Conservation (phyloP, 2,329 filamentous ascomycete species). For the Alternaria sp. region DNA sequence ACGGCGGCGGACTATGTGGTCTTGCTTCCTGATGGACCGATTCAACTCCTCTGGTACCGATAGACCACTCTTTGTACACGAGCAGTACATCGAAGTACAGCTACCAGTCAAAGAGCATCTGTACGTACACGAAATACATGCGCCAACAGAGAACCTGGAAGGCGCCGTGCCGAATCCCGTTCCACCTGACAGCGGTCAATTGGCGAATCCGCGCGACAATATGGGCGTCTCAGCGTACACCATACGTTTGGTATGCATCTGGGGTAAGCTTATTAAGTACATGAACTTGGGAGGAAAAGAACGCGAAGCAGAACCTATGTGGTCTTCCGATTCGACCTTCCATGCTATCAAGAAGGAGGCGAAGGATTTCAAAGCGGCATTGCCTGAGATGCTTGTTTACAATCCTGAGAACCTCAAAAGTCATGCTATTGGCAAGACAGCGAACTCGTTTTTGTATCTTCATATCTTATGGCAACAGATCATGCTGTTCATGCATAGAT, state of each 20-base stretch:
- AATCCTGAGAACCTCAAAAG: constrained; percentile 82
- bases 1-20: constrained; percentile 94
- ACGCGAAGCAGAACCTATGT: constrained; percentile 77
- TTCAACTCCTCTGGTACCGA: constrained; percentile 97
- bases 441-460: constrained; percentile 90
- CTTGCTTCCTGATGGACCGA: constrained; percentile 95
- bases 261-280: constrained; percentile 90
- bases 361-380: constrained; percentile 71
- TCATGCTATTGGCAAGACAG: constrained; percentile 83
- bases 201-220: constrained; percentile 75
- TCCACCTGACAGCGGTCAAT: constrained; percentile 68
- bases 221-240: constrained; percentile 96
- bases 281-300: constrained; percentile 89
- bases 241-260: constrained; percentile 83
- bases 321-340: constrained; percentile 82
- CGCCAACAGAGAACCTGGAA: constrained; percentile 82
- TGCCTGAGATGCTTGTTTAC: constrained; percentile 78
- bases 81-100: constrained; percentile 88
- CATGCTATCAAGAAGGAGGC: constrained; percentile 73
- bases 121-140: constrained; percentile 90
- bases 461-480: constrained; percentile 92
- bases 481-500: constrained; percentile 87
- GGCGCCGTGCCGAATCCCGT: constrained; percentile 72
- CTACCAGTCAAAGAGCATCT: constrained; percentile 89
- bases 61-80: constrained; percentile 87